Evolutionary conservation across 306 rosid genomes (phyloP).

Genomic region (Quercus alba): DNA sequence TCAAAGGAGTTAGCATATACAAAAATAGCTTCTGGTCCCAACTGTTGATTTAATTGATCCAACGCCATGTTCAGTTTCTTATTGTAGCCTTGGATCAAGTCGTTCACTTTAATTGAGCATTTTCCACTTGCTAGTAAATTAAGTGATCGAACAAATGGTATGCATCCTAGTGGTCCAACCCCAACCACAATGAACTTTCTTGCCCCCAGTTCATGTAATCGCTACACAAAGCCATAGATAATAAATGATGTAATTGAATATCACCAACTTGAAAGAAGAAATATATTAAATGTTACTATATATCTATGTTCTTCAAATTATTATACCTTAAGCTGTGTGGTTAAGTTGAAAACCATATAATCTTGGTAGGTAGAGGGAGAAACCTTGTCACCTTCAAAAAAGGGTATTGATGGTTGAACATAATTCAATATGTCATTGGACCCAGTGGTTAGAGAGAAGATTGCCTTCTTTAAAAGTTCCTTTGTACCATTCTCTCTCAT

Average conservation of each 20-base stretch:
- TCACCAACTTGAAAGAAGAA: neutral
- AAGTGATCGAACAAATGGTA: slow-evolving; percentile 45
- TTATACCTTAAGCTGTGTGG: slow-evolving; percentile 43
- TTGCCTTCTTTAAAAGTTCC: slow-evolving; percentile 38
- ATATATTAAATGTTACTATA: neutral
- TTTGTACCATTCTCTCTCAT: slow-evolving; percentile 39
- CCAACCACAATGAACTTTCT: slow-evolving; percentile 51
- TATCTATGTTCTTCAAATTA: neutral
- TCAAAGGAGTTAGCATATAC: slow-evolving; percentile 47
- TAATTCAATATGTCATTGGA: slow-evolving; percentile 53
- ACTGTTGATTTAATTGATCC: slow-evolving; percentile 31
- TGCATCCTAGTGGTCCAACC: slow-evolving; percentile 54
- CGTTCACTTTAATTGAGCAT: slow-evolving; percentile 37
- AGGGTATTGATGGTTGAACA: slow-evolving; percentile 43
- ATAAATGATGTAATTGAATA: neutral
- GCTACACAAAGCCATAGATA: slow-evolving; percentile 19
- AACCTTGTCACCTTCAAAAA: slow-evolving; percentile 26
- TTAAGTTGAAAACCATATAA: slow-evolving; percentile 48
- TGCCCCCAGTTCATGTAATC: slow-evolving; percentile 42
- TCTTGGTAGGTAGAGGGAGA: slow-evolving; percentile 31
- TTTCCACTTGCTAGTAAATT: slow-evolving; percentile 24
- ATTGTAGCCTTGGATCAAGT: slow-evolving; percentile 41
- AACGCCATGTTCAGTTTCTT: slow-evolving; percentile 19
- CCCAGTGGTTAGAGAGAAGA: slow-evolving; percentile 50
- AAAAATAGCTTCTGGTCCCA: slow-evolving; percentile 41